phyloP scores from a whole-genome alignment of 208 protist species.

The Histomonas meleagridis region DNA sequence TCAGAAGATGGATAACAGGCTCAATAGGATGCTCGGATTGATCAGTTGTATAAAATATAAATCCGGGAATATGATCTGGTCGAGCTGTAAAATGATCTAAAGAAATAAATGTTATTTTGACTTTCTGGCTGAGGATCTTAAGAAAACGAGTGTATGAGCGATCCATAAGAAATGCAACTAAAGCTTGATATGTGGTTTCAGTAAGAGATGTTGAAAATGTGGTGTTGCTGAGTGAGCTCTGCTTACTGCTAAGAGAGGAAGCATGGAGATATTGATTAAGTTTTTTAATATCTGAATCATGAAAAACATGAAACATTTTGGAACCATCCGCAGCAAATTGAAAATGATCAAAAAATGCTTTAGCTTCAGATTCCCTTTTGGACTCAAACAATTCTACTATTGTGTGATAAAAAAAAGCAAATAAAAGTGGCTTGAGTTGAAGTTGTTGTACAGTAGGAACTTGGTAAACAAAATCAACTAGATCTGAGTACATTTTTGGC shows the following conservation, averaged over 20 bases:
- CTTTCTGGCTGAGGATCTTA: not conserved
- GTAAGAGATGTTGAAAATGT: not conserved
- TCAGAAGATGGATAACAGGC: not conserved
- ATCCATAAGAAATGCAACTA: not conserved
- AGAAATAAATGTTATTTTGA: not conserved
- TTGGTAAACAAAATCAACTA: not conserved
- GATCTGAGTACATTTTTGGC: not conserved
- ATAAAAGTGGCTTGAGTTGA: not conserved
- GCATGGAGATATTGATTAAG: not conserved
- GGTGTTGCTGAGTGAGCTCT: not conserved
- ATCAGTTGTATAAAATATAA: not conserved
- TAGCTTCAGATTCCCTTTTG: not conserved
- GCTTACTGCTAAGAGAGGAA: too few relatives aligned
- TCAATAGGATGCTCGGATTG: not conserved
- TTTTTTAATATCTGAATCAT: not conserved
- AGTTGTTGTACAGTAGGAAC: not conserved
- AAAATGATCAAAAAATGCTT: not conserved
- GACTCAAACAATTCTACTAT: not conserved
- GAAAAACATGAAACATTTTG: not conserved
- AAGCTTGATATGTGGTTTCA: not conserved
- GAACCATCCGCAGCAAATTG: not conserved
- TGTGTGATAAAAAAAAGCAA: slow-evolving; percentile 6
- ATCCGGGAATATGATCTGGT: not conserved
- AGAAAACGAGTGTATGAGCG: not conserved
- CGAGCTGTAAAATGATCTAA: not conserved